These are phyloP conservation scores for Boletus coccyginus DNA, from an alignment of 768 basidiomycete genomes.

Conservation along the genomic window DNA sequence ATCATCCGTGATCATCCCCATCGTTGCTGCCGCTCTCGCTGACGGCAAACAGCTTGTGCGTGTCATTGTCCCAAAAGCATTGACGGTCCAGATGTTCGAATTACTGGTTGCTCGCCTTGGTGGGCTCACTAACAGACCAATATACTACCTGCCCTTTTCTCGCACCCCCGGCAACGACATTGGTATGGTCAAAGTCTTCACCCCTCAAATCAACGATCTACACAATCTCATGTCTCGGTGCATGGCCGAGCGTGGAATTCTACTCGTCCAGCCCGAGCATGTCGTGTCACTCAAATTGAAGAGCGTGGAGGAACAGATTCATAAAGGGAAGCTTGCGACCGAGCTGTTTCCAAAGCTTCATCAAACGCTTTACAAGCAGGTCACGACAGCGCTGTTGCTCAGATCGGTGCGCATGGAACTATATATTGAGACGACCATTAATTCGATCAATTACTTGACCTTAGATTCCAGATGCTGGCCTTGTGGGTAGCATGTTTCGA, in stretches of 20 bases:
- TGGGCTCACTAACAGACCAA: slow-evolving; percentile 41
- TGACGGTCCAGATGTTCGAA: slow-evolving; percentile 43
- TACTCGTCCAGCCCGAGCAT: slow-evolving; percentile 50
- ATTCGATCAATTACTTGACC: background rate
- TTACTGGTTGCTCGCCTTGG: slow-evolving; percentile 38
- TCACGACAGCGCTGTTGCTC: background rate
- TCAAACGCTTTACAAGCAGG: background rate
- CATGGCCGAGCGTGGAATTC: slow-evolving; percentile 33
- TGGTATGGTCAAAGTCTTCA: background rate
- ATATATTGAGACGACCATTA: background rate
- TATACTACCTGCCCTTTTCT: slow-evolving; percentile 48
- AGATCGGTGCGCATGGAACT: background rate
- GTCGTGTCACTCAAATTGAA: slow-evolving; percentile 46
- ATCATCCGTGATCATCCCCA: slow-evolving; percentile 42
- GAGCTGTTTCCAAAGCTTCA: slow-evolving; percentile 12
- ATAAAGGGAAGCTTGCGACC: background rate
- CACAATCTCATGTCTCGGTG: slow-evolving; percentile 37
- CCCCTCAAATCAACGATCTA: slow-evolving; percentile 19
- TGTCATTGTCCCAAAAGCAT: slow-evolving; percentile 44
- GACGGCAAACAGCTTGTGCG: slow-evolving; percentile 41
- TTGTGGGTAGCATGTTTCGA: background rate
- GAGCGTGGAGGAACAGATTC: slow-evolving; percentile 35
- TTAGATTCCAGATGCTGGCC: background rate
- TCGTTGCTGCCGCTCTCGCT: slow-evolving; percentile 38
- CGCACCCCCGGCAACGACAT: slow-evolving; percentile 27